These are phyloP conservation scores for Cocos nucifera DNA, from an alignment of 176 grass and related monocot species.

Conservation along the genomic window DNA sequence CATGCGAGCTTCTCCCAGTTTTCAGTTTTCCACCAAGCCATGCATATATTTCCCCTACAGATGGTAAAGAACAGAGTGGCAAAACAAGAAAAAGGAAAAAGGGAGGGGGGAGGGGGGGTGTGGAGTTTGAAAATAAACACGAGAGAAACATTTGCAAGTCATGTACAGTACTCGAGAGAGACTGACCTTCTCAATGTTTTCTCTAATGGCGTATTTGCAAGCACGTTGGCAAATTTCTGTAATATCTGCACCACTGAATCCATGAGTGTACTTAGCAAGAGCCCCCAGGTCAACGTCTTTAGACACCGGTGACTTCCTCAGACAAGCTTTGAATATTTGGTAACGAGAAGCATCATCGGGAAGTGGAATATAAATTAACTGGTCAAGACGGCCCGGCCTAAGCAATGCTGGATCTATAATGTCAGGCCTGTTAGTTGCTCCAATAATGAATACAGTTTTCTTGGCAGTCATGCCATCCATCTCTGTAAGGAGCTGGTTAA, in stretches of 20 bases:
- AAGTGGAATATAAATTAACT: slow-evolving; percentile 21
- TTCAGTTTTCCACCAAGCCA: too few relatives aligned
- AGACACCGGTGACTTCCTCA: slow-evolving; percentile 10
- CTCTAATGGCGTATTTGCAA: slow-evolving; percentile 19
- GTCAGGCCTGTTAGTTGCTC: slow-evolving; percentile 18
- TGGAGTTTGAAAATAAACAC: too few relatives aligned
- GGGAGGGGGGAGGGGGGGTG: too few relatives aligned
- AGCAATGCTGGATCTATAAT: slow-evolving; percentile 18
- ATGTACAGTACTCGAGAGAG: too few relatives aligned
- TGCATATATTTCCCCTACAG: too few relatives aligned
- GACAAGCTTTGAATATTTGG: slow-evolving; percentile 17
- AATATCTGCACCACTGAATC: slow-evolving; percentile 21
- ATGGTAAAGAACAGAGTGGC: too few relatives aligned
- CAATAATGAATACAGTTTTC: slow-evolving; percentile 21
- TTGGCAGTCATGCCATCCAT: slow-evolving; percentile 21
- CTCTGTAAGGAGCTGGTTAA: slow-evolving; percentile 17
- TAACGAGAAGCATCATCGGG: slow-evolving; percentile 12
- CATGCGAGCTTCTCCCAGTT: too few relatives aligned
- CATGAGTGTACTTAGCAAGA: slow-evolving; percentile 17
- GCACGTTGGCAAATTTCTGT: slow-evolving; percentile 20
- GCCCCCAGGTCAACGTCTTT: slow-evolving; percentile 8
- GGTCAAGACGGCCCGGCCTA: slow-evolving; percentile 10
- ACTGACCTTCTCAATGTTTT: slow-evolving; percentile 17
- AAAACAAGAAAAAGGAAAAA: too few relatives aligned
- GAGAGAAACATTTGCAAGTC: too few relatives aligned